Conservation (phyloP, 2,329 filamentous ascomycete genomes). For the Hymenotorrendiella dingleyae region DNA sequence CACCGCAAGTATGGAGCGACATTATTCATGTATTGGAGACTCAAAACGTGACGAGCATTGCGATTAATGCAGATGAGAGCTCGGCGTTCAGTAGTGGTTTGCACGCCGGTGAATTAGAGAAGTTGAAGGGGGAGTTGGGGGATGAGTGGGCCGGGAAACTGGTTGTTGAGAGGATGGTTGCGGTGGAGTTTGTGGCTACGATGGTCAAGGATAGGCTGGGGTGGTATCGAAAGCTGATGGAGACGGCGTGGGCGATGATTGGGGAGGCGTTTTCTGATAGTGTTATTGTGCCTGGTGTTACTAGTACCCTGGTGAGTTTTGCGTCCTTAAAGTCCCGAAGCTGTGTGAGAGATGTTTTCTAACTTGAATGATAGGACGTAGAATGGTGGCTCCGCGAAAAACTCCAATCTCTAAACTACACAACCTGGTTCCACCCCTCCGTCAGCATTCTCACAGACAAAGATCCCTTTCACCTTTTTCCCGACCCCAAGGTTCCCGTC, state of each 20-base stretch:
- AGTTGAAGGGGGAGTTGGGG: conserved; percentile 33
- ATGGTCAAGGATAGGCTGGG: conserved; percentile 35
- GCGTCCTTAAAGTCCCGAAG: too few species aligned
- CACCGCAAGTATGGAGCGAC: conserved; percentile 37
- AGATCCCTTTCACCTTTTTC: conserved; percentile 11
- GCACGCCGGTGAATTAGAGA: conserved; percentile 41
- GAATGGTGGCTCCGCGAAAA: conserved; percentile 48
- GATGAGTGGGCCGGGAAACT: conserved; percentile 35
- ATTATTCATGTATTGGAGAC: conserved; percentile 34
- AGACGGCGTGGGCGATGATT: conserved; percentile 47
- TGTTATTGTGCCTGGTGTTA: conserved; percentile 37
- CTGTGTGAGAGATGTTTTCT: too few species aligned
- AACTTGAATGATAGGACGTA: conserved; percentile 32
- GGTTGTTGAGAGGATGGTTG: conserved; percentile 39
- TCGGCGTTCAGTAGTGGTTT: conserved; percentile 42
- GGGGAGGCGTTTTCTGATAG: conserved; percentile 39
- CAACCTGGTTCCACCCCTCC: conserved; percentile 46
- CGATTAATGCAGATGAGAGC: conserved; percentile 39
- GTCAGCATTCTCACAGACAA: conserved; percentile 36
- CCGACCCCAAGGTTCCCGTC: neutral
- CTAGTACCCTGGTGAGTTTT: conserved; percentile 33
- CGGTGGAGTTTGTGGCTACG: conserved; percentile 41
- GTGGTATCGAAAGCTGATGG: conserved; percentile 41
- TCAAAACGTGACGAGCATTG: conserved; percentile 35
- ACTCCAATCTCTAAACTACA: conserved; percentile 43